These are phyloP conservation scores for Mytilinidion resinicola DNA, from an alignment of 495 filamentous ascomycete genomes.

Conservation along the genomic window DNA sequence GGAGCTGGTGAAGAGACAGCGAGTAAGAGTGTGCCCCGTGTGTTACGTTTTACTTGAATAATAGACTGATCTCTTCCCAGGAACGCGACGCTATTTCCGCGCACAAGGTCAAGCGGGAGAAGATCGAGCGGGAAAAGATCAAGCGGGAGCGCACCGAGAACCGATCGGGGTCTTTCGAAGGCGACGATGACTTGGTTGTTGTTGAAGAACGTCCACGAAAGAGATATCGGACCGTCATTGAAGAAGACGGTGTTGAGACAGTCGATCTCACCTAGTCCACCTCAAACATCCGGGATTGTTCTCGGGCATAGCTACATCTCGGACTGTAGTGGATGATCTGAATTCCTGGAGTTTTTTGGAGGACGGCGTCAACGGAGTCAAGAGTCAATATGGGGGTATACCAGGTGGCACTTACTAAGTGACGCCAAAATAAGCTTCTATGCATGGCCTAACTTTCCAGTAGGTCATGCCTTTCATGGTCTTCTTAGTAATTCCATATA, in stretches of 20 bases:
- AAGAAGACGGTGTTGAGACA: constrained; percentile 1
- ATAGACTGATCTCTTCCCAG: not conserved
- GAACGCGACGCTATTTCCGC: not conserved
- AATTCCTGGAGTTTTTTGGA: no score
- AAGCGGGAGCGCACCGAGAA: constrained; percentile 12
- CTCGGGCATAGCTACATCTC: no score
- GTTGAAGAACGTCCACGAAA: constrained; percentile 12
- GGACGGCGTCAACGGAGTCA: no score
- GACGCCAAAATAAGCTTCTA: no score
- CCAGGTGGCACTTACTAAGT: no score
- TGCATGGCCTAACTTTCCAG: no score
- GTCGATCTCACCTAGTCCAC: constrained; percentile 11
- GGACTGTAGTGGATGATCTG: no score
- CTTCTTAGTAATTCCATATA: no score
- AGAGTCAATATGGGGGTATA: no score
- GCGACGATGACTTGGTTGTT: constrained; percentile 13
- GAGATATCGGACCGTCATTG: not conserved
- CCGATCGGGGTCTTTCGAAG: not conserved
- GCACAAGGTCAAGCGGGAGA: constrained; percentile 1
- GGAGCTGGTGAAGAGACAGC: constrained; percentile 8
- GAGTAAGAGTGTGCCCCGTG: not conserved
- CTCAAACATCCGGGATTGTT: no score
- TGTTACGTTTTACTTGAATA: not conserved
- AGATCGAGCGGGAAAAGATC: constrained; percentile 4
- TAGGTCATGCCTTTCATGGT: no score